Percentiles rank a stretch among this genome's conserved stretches.
Evolutionary conservation across 352 stramenopile species (phyloP).

Genomic region (Phytophthora idaei): DNA sequence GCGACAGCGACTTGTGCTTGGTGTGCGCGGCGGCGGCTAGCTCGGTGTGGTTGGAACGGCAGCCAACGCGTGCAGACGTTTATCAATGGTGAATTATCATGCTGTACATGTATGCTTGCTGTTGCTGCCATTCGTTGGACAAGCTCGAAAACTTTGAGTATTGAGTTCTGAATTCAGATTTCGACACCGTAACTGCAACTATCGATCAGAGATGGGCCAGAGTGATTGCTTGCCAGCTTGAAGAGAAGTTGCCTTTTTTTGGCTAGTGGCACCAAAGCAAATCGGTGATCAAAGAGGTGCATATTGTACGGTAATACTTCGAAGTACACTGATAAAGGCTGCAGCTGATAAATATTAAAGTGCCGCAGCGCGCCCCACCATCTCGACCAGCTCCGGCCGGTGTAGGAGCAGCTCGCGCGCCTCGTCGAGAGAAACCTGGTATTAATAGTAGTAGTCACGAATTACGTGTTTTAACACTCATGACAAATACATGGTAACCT

Average conservation of each 20-base stretch:
- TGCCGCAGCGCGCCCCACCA: conserved; percentile 38
- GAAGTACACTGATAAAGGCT: background rate
- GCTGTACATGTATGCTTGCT: background rate
- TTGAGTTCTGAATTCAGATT: too few relatives aligned
- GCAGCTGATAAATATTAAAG: conserved; percentile 14
- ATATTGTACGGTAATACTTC: background rate
- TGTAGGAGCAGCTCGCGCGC: conserved; percentile 33
- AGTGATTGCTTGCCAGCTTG: background rate
- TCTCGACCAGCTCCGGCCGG: conserved; percentile 51
- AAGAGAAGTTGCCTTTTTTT: conserved; percentile 18
- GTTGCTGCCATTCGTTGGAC: background rate
- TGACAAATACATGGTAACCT: background rate
- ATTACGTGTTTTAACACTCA: background rate
- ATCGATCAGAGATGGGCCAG: conserved; percentile 28
- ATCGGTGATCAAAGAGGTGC: conserved; percentile 10
- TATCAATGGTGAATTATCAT: background rate
- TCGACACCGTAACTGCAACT: background rate
- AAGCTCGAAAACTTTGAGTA: too few relatives aligned
- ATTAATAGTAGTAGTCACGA: background rate
- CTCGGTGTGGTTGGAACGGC: conserved; percentile 10
- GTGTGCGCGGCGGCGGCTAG: background rate
- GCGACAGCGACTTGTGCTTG: conserved; percentile 2
- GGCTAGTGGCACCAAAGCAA: background rate
- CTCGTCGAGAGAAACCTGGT: conserved; percentile 42
- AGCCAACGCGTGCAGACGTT: background rate